These are phyloP conservation scores for Coprinopsis marcescibilis DNA, from an alignment of 768 basidiomycete genomes.

Conservation along the genomic window DNA sequence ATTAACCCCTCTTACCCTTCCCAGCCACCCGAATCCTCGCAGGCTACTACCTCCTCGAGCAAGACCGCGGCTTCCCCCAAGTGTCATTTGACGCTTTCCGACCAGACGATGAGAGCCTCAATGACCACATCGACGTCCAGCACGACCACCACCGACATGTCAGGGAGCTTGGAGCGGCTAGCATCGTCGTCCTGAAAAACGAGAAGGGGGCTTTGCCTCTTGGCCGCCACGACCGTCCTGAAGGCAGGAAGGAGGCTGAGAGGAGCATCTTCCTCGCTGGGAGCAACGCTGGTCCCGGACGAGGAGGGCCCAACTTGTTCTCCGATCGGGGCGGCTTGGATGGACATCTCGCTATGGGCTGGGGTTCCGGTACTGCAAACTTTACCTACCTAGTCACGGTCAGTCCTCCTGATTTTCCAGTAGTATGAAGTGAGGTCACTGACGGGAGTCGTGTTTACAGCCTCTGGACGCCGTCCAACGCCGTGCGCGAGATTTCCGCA, in stretches of 20 bases:
- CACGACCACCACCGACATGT: slow-evolving; percentile 63
- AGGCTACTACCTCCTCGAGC: slow-evolving; percentile 59
- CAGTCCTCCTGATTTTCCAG: slow-evolving; percentile 16
- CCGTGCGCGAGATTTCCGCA: slow-evolving; percentile 61
- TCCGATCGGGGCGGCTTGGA: slow-evolving; percentile 54
- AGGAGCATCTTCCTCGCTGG: slow-evolving; percentile 59
- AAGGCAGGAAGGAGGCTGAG: slow-evolving; percentile 18
- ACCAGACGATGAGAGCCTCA: slow-evolving; percentile 44
- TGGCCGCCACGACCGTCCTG: slow-evolving; percentile 32
- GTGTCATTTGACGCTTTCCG: slow-evolving; percentile 70
- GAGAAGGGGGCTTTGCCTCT: slow-evolving; percentile 49
- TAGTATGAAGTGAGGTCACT: background rate
- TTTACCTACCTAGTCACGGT: slow-evolving; percentile 78
- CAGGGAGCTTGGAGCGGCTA: slow-evolving; percentile 66
- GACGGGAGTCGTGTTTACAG: slow-evolving; percentile 30
- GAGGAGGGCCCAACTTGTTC: slow-evolving; percentile 66
- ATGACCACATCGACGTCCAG: slow-evolving; percentile 63
- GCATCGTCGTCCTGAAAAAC: slow-evolving; percentile 77
- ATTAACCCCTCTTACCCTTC: background rate
- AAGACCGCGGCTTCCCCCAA: slow-evolving; percentile 60
- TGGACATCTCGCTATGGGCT: slow-evolving; percentile 85
- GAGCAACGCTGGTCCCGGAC: slow-evolving; percentile 58
- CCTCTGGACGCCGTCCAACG: slow-evolving; percentile 79
- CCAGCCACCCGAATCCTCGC: slow-evolving; percentile 72
- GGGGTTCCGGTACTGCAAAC: slow-evolving; percentile 82